phyloP scores from a whole-genome alignment of 2,329 filamentous ascomycete species.

The Stachybotrys echinatus region DNA sequence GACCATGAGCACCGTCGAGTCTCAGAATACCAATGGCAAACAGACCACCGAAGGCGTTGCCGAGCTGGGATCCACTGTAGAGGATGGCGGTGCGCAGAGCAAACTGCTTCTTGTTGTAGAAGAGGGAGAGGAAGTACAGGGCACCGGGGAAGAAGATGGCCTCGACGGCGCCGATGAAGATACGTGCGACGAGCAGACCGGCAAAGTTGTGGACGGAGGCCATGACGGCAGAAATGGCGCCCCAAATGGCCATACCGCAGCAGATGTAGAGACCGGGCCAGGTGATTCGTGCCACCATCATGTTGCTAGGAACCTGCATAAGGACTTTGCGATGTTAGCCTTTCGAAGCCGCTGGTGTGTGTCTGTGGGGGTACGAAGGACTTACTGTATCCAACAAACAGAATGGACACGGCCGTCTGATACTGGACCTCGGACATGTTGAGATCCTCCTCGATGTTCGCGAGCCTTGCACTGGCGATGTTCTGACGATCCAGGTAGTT shows the following conservation, averaged over 20 bases:
- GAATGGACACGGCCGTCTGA: conserved; percentile 31
- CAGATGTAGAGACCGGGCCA: conserved; percentile 16
- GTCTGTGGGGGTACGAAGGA: no score
- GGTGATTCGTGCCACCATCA: conserved; percentile 17
- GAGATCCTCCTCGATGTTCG: conserved; percentile 29
- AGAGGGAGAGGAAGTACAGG: conserved; percentile 31
- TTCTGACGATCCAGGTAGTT: conserved; percentile 32
- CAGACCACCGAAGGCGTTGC: conserved; percentile 25
- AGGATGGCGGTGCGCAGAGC: conserved; percentile 23
- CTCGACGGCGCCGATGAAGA: conserved; percentile 43
- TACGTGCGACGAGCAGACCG: conserved; percentile 28
- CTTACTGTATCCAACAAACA: conserved; percentile 30
- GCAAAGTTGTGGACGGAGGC: conserved; percentile 35
- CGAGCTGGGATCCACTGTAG: conserved; percentile 21
- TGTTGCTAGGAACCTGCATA: conserved; percentile 31
- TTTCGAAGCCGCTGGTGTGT: no score
- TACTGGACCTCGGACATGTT: conserved; percentile 27
- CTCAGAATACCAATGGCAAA: conserved; percentile 26
- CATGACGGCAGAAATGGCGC: conserved; percentile 23
- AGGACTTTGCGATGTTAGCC: conserved; percentile 25
- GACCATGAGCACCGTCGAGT: conserved; percentile 19
- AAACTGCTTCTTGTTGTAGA: conserved; percentile 33
- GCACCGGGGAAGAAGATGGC: conserved; percentile 48
- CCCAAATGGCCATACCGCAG: conserved; percentile 15
- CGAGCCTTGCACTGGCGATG: conserved; percentile 13